Evolutionary conservation across 805 yeast genomes (phyloP).

Genomic region (Candida odintsovae): DNA sequence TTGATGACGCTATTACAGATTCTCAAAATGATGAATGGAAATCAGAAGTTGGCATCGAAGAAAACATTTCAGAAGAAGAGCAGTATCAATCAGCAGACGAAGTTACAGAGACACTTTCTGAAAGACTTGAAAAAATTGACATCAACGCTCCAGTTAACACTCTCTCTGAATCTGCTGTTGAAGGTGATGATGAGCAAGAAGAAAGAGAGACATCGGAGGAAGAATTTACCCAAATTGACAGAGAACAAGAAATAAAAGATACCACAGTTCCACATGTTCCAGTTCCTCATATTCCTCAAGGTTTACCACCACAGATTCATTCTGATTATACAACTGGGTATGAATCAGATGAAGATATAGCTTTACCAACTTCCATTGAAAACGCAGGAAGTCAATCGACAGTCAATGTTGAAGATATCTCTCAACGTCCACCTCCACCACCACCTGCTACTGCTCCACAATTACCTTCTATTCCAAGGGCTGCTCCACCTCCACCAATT

Average conservation of each 20-base stretch:
- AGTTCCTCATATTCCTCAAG: conserved; percentile 3
- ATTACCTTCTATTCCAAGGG: conserved; percentile 5
- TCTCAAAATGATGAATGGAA: not conserved
- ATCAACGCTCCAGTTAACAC: conserved; percentile 6
- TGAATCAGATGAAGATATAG: conserved; percentile 59
- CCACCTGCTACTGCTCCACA: conserved; percentile 5
- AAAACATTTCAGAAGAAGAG: conserved; percentile 2
- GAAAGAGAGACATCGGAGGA: conserved; percentile 24
- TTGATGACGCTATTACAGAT: conserved; percentile 1
- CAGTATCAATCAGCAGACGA: conserved; percentile 13
- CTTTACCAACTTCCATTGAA: conserved; percentile 18
- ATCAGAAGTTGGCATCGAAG: conserved; percentile 1
- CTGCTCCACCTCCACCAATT: conserved; percentile 17
- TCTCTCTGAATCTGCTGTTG: conserved; percentile 23
- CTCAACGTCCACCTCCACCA: conserved; percentile 6
- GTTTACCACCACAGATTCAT: conserved; percentile 12
- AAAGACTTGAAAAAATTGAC: conserved; percentile 13
- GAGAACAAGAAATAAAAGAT: conserved; percentile 16
- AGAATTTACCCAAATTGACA: conserved; percentile 15
- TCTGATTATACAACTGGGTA: conserved; percentile 48
- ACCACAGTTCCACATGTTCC: conserved; percentile 6
- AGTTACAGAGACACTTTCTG: conserved; percentile 6
- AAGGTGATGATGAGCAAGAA: conserved; percentile 27
- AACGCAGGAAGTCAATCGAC: conserved; percentile 6
- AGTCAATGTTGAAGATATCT: not conserved